Evolutionary conservation across 1,139 yeast genomes (phyloP), one percentile per base, ranked within the genome.

Genomic region (Kodamaea suecica): DNA sequence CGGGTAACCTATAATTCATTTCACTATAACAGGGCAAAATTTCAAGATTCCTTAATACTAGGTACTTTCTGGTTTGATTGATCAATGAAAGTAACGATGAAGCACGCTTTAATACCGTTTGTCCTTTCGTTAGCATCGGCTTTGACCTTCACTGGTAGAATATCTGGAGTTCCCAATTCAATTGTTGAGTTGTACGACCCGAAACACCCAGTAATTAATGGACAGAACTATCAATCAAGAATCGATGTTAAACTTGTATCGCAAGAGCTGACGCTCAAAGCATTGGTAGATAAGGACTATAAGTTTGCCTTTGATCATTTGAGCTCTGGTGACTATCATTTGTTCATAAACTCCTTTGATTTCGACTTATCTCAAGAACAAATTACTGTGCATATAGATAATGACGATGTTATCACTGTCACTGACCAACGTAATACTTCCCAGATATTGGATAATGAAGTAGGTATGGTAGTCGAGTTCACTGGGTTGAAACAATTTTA

Each of bases 301-400:
- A 44, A 45, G 4, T 69, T 66, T 41, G 30, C 34, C 1, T 63
- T 57, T 35, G 40, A 46, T 5, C 46, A 50, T 11, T 48, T 70
- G 35, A 27, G 33, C 2, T 38, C 45, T 9, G 76, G 75, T 5
- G 54, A 50, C 30, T 68, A 70, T 40, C 59, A 63, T 35, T 57
- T 70, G 30, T 26, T 49, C 12, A 51, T 69, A 5, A 47, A 55
- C 36, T 62, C 72, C 1, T 64, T 67, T 45, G 76, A 70, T 40
- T 67, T 67, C 42, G 37, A 42, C 6, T 52, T 70, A 27, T 36
- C 40, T 12, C 39, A 40, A 23, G 53, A 57, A 27, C 49, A 67
- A 33, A 66, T 45, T 44, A 48, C 52, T 29, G 45, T 70, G 9
- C 39, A 46, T 5, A 63, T 63, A 6, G 13, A 40, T 37, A 35